Percentiles rank a stretch among this genome's conserved stretches.
Conservation (phyloP, 148 eudicot species). For the Fallopia convolvulus region DNA sequence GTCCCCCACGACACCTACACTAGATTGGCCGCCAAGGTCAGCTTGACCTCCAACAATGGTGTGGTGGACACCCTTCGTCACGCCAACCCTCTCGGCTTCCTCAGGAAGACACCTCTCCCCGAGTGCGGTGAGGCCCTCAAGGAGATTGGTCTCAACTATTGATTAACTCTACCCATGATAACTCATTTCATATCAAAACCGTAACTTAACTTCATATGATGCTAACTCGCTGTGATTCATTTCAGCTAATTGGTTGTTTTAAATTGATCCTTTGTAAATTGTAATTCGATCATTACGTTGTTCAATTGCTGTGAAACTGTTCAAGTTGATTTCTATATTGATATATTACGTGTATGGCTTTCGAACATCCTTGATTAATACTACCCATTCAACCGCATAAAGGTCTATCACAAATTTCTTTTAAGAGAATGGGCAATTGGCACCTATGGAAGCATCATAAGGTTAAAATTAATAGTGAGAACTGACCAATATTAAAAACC, state of each 20-base stretch:
- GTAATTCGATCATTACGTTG: no score
- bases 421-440: no score
- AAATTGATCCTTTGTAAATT: neutral
- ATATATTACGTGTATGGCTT: neutral
- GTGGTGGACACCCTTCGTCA: conserved; percentile 28
- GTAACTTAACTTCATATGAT: neutral
- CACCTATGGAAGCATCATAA: no score
- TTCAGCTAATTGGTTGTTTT: neutral
- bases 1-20: conserved; percentile 18
- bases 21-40: conserved; percentile 23
- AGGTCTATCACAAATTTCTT: neutral
- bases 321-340: neutral
- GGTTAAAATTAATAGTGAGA: no score
- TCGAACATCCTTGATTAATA: neutral
- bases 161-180: neutral
- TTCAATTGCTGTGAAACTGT: neutral
- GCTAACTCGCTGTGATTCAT: neutral
- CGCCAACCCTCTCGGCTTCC: conserved; percentile 48
- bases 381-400: neutral
- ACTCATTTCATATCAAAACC: neutral
- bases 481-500: no score
- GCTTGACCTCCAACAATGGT: conserved; percentile 45
- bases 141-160: conserved; percentile 31
- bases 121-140: conserved; percentile 32
- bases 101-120: conserved; percentile 23